Evolutionary conservation across 179 eudicot genomes (phyloP), one percentile per base, ranked within the genome.

Genomic region (Silene coronaria): DNA sequence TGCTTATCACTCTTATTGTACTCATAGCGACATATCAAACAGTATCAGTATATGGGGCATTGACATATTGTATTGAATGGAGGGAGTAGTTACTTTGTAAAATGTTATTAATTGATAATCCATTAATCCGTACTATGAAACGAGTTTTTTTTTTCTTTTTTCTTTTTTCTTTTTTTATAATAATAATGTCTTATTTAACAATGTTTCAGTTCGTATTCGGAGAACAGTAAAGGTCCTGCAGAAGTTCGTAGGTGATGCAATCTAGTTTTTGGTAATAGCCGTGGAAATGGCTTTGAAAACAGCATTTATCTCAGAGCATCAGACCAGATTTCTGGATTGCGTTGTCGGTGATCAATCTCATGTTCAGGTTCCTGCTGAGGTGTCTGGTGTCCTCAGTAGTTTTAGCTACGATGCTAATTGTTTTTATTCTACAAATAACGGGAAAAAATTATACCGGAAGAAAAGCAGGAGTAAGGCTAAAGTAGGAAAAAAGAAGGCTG

Each of bases 271-370:
- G 67, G 51, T 46, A 32, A 8, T 30, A 48, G 21, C 27, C 28
- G 65, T n/a, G 53, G 26, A 19, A 58, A 75, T 75, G 72, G 53
- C 72, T 66, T 46, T 75, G 70, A 70, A 75, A 66, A 70, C 78
- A 67, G 78, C 61, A 22, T 22, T 66, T 45, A 62, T 55, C 34
- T 64, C 61, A 76, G 67, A 68, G 55, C 79, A 69, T 16, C 57
- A 68, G 26, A 58, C 65, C 60, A 32, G 62, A 68, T 34, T 67
- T 68, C 57, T 55, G 73, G 59, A 73, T 36, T 36, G 58, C 17
- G 28, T 26, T 75, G 63, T 74, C 14, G 28, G 61, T 46, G 77
- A 74, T 64, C 62, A 74, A 1, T 74, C 77, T 66, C 70, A 67
- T 22, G 38, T 53, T 23, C 78, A 51, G 64, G 23, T 68, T 55